Evolutionary conservation across 2,329 filamentous ascomycete genomes (phyloP).

Genomic region (Bipolaris oryzae): DNA sequence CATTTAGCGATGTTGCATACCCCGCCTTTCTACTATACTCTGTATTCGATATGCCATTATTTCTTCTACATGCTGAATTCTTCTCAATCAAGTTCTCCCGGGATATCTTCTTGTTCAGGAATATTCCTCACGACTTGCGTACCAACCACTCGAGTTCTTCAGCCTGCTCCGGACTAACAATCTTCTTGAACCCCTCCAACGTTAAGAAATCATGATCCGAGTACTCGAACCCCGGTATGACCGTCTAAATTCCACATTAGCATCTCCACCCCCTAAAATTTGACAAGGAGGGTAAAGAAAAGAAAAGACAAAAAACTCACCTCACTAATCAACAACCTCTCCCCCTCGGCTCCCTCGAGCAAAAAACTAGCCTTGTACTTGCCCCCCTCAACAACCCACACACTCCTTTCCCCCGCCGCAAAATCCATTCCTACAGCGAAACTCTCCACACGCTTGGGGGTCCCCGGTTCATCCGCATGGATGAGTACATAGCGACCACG

Average conservation of each 20-base stretch:
- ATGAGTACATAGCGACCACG: constrained; percentile 69
- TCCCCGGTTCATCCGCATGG: constrained; percentile 59
- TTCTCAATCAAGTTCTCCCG: too few relatives aligned
- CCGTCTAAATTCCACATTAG: constrained; percentile 60
- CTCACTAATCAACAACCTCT: constrained; percentile 69
- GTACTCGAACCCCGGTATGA: constrained; percentile 71
- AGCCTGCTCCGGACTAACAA: constrained; percentile 58
- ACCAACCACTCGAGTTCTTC: constrained; percentile 55
- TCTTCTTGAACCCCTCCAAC: constrained; percentile 51
- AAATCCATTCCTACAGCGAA: constrained; percentile 68
- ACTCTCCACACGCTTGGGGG: constrained; percentile 63
- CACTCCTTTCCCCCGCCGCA: constrained; percentile 63
- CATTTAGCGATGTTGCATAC: too few relatives aligned
- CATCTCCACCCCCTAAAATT: too few relatives aligned
- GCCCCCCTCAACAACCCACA: constrained; percentile 73
- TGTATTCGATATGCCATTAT: too few relatives aligned
- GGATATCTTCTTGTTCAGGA: too few relatives aligned
- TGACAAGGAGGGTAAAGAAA: too few relatives aligned
- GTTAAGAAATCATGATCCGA: constrained; percentile 70
- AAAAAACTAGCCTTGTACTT: constrained; percentile 70
- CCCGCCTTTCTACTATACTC: too few relatives aligned
- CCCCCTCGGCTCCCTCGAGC: constrained; percentile 51
- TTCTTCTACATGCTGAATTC: too few relatives aligned
- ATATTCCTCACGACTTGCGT: constrained; percentile 32
- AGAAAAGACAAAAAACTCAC: constrained; percentile 27